Evolutionary conservation across 2,329 filamentous ascomycete species (phyloP), one percentile per base, ranked within the genome.

Genomic region (Fusarium ramigenum): DNA sequence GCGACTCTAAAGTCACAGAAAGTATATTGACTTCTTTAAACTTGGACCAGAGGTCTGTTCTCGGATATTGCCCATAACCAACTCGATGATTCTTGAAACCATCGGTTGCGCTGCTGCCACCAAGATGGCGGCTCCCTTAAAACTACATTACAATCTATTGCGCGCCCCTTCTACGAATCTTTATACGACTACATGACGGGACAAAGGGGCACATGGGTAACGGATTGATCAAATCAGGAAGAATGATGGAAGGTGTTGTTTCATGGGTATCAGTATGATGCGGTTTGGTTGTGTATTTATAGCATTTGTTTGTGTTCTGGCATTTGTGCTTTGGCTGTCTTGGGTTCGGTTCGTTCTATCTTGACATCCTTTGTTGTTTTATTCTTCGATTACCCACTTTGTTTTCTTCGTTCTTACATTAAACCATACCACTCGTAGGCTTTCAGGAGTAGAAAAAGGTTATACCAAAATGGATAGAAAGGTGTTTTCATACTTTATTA

Each of bases 391-490:
- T 62, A 66, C 74, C 68, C 60, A 49, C 63, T 68, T 64, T 30
- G 49, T 53, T 67, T 67, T 66, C 63, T 60, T 67, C 65, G 42
- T 69, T 73, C 52, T 71, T 62, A 72, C 54, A 64, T 71, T 61
- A 60, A 50, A 75, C 66, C 70, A 75, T 76, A 77, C 75, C 75
- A 77, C 54, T 69, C 68, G 74, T 78, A 77, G 74, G 73, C 70
- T 77, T 63, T 63, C 50, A 66, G 75, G 75, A 69, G 74, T 78
- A 78, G 75, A 77, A 73, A 75, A 77, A 68, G 76, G 75, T 77
- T 73, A 78, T 78, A 78, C 72, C 76, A 78, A 78, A 77, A 73
- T 73, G 76, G 75, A 75, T 78, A 78, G 76, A 78, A 70, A 61
- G 75, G 76, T 77, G 74, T 77, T 75, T 54, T 60, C 66, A 54